A percentile compares a stretch with the other conserved stretches of the same genome.
These are phyloP conservation scores for Brasilioporus rufonigricans DNA, from an alignment of 768 basidiomycete species.

Conservation along the genomic window DNA sequence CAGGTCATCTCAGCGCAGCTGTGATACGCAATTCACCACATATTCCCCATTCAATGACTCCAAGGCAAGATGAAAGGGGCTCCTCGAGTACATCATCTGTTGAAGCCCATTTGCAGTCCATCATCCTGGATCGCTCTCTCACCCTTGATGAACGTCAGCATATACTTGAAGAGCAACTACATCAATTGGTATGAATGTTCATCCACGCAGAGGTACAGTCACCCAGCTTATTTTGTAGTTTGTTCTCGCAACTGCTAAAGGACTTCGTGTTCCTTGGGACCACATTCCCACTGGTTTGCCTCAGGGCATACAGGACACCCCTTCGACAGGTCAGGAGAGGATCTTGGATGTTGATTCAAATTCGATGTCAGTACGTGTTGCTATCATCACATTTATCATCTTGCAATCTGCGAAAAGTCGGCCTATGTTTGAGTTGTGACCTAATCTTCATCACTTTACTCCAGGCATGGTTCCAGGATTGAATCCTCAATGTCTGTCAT, in stretches of 20 bases:
- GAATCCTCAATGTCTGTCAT: not conserved
- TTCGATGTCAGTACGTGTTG: not conserved
- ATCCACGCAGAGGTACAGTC: not conserved
- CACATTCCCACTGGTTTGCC: not conserved
- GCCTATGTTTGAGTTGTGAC: not conserved
- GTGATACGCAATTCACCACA: too few relatives aligned
- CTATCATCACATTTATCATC: not conserved
- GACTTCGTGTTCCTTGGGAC: not conserved
- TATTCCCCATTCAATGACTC: too few relatives aligned
- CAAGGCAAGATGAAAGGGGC: too few relatives aligned
- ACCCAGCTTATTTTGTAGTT: not conserved
- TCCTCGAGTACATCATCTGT: too few relatives aligned
- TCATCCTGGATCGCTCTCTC: not conserved
- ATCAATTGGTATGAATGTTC: not conserved
- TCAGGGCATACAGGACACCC: not conserved
- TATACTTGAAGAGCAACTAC: not conserved
- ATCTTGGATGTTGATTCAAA: not conserved
- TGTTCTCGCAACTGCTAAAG: not conserved
- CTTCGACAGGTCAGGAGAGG: not conserved
- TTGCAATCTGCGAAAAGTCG: too few relatives aligned
- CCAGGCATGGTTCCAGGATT: not conserved
- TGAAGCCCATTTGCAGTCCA: not conserved
- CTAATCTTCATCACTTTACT: not conserved
- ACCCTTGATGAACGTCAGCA: not conserved
- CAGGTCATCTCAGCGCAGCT: too few relatives aligned